phyloP scores from a whole-genome alignment of 1,284 basidiomycete genomes.

The Irpex sp. region DNA sequence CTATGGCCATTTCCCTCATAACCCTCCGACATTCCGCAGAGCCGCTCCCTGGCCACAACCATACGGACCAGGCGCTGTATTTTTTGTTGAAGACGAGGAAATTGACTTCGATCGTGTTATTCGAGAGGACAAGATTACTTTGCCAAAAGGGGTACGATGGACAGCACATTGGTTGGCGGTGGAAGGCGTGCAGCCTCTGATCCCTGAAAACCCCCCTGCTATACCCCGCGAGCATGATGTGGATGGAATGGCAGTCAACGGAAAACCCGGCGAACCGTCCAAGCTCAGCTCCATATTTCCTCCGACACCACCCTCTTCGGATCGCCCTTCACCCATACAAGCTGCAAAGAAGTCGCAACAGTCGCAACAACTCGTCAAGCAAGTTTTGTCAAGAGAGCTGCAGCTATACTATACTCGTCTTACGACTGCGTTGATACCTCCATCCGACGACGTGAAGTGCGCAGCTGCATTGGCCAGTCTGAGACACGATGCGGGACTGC shows the following conservation, averaged over 20 bases:
- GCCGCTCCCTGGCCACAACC: constrained; percentile 65
- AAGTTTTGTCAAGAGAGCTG: constrained; percentile 90
- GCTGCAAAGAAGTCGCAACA: constrained; percentile 41
- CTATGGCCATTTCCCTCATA: constrained; percentile 74
- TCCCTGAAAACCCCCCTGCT: constrained; percentile 93
- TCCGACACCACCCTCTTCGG: constrained; percentile 27
- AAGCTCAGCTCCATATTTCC: constrained; percentile 28
- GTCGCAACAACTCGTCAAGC: constrained; percentile 78
- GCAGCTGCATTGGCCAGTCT: constrained; percentile 90
- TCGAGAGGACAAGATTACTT: constrained; percentile 75
- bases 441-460: constrained; percentile 60
- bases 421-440: constrained; percentile 80
- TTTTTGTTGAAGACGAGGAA: constrained; percentile 95
- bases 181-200: constrained; percentile 95
- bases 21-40: constrained; percentile 71
- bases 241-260: constrained; percentile 27
- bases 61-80: constrained; percentile 66
- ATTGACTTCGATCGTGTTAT: constrained; percentile 93
- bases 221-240: constrained; percentile 54
- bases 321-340: constrained; percentile 30
- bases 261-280: constrained; percentile 12
- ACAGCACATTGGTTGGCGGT: constrained; percentile 97
- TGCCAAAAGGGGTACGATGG: constrained; percentile 78
- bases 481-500: constrained; percentile 87
- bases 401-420: constrained; percentile 95